These are phyloP conservation scores for Helichrysum umbraculigerum DNA, from an alignment of 129 eudicot genomes.

Conservation along the genomic window DNA sequence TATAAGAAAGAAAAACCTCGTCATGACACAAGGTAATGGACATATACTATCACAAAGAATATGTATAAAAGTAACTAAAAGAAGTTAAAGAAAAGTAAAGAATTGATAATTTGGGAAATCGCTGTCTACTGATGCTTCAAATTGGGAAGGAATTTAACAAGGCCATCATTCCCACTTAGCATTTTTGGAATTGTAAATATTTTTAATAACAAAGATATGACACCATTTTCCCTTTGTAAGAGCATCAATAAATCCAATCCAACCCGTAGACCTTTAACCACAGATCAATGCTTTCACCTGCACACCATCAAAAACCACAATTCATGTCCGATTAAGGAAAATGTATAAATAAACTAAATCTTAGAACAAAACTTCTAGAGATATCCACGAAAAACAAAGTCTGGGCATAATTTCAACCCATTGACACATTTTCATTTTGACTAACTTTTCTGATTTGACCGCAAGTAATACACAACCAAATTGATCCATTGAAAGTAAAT, in stretches of 20 bases:
- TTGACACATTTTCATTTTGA: neutral
- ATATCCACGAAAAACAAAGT: neutral
- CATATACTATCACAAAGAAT: neutral
- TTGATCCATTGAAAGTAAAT: neutral
- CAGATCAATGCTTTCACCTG: conserved; percentile 84
- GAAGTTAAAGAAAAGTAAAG: neutral
- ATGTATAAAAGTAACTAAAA: conserved; percentile 1
- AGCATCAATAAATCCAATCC: conserved; percentile 62
- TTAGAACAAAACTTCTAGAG: neutral
- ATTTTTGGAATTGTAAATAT: conserved; percentile 60
- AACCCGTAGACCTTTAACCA: conserved; percentile 74
- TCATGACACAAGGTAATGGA: neutral
- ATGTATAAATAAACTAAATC: neutral
- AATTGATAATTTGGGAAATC: conserved; percentile 90
- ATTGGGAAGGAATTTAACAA: conserved; percentile 76
- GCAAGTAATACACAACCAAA: neutral
- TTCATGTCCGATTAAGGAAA: conserved; percentile 12
- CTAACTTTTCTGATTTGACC: neutral
- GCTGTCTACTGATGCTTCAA: conserved; percentile 93
- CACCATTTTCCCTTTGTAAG: conserved; percentile 46
- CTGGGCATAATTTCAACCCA: neutral
- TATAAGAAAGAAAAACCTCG: neutral
- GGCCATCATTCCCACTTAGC: conserved; percentile 67
- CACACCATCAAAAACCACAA: conserved; percentile 23
- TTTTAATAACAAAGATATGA: conserved; percentile 50